Evolutionary conservation across 148 eudicot genomes (phyloP).

Genomic region (Polygonum aviculare): DNA sequence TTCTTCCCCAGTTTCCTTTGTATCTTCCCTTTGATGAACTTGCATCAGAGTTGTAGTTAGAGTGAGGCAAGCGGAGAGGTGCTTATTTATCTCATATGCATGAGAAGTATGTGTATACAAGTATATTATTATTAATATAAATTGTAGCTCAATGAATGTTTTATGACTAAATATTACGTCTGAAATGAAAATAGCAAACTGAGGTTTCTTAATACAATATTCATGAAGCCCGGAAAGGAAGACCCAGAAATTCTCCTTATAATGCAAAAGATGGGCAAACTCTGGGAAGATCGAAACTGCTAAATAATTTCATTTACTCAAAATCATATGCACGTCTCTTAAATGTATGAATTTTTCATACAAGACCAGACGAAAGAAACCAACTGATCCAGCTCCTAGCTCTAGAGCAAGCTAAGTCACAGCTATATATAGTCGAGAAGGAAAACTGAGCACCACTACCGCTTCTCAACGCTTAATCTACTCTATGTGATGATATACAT

Average conservation of each 20-base stretch:
- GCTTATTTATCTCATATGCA: not conserved
- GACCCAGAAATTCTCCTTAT: too few species aligned
- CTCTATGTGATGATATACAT: conserved; percentile 8
- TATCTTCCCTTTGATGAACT: not conserved
- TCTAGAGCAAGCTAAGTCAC: not conserved
- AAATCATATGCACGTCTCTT: too few species aligned
- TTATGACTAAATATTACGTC: not conserved
- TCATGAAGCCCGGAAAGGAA: too few species aligned
- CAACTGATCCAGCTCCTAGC: not conserved
- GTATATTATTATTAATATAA: not conserved
- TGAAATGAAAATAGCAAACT: not conserved
- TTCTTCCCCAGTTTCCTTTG: not conserved
- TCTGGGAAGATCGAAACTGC: too few species aligned
- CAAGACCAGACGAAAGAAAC: not conserved
- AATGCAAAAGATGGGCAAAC: too few species aligned
- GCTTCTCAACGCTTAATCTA: conserved; percentile 15
- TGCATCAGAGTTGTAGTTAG: not conserved
- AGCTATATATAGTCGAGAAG: conserved; percentile 6
- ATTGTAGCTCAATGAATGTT: not conserved
- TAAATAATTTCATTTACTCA: too few species aligned
- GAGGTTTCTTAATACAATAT: too few species aligned
- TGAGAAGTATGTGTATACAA: not conserved
- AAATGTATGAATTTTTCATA: not conserved
- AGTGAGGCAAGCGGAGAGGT: not conserved
- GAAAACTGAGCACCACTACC: conserved; percentile 8